phyloP scores from a whole-genome alignment of 345 rosid genomes.

The Luvunga scandens region DNA sequence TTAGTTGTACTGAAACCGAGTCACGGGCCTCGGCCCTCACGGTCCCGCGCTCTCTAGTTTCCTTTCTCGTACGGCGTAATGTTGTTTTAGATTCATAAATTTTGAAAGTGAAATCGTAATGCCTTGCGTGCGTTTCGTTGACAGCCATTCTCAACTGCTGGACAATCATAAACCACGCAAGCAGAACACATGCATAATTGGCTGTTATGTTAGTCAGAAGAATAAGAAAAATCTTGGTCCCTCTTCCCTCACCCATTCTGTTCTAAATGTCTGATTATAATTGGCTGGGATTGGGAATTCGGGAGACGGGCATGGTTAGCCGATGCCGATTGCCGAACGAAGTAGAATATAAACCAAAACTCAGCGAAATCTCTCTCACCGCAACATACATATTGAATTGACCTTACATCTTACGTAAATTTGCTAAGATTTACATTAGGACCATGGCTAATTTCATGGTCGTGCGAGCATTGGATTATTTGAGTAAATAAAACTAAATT shows the following conservation, averaged over 20 bases:
- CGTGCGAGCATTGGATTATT: background rate
- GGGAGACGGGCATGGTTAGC: too few species aligned
- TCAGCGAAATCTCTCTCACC: too few species aligned
- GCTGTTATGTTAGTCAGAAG: too few species aligned
- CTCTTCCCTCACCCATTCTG: too few species aligned
- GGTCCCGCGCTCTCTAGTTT: conserved; percentile 22
- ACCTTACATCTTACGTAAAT: background rate
- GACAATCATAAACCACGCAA: background rate
- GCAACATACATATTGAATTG: too few species aligned
- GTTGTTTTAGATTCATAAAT: background rate
- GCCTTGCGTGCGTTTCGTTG: background rate
- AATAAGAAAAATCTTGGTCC: too few species aligned
- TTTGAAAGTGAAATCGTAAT: background rate
- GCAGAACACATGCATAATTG: accelerated
- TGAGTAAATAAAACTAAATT: background rate
- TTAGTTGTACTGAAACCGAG: conserved; percentile 29
- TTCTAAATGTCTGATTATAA: too few species aligned
- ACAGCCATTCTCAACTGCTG: background rate
- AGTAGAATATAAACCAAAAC: too few species aligned
- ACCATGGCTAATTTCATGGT: background rate
- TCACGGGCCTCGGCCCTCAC: conserved; percentile 19
- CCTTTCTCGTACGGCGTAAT: conserved; percentile 22
- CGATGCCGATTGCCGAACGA: too few species aligned
- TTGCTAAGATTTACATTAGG: background rate
- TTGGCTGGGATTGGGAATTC: too few species aligned